phyloP scores from a whole-genome alignment of 208 protist genomes.

The Vickermania spadyakhi region DNA sequence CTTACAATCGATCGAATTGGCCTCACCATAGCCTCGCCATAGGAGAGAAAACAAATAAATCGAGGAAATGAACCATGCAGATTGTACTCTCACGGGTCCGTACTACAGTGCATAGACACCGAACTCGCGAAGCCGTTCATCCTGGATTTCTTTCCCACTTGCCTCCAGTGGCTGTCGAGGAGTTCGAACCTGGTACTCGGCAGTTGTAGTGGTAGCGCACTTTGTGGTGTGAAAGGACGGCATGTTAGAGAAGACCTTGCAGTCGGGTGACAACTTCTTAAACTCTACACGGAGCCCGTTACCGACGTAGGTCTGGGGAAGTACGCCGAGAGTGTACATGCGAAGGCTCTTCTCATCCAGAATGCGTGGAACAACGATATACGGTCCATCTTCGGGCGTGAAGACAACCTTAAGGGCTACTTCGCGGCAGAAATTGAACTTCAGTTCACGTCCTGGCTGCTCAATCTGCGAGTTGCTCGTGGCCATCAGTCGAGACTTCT shows the following conservation, averaged over 20 bases:
- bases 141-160: slow-evolving; percentile 36
- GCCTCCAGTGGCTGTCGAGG: slow-evolving; percentile 49
- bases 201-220: slow-evolving; percentile 37
- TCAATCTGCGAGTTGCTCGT: slow-evolving; percentile 65
- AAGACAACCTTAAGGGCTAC: slow-evolving; percentile 63
- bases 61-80: not conserved
- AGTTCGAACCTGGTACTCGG: slow-evolving; percentile 67
- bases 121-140: slow-evolving; percentile 63
- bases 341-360: slow-evolving; percentile 38
- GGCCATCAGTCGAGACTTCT: slow-evolving; percentile 52
- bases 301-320: slow-evolving; percentile 55
- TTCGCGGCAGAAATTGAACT: slow-evolving; percentile 72
- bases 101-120: slow-evolving; percentile 30
- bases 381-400: slow-evolving; percentile 54
- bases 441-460: slow-evolving; percentile 52
- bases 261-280: slow-evolving; percentile 39
- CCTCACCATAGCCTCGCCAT: too few relatives aligned
- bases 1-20: too few relatives aligned
- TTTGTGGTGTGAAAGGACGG: slow-evolving; percentile 39
- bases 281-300: slow-evolving; percentile 71
- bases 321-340: slow-evolving; percentile 61
- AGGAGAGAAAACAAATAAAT: not conserved
- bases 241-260: slow-evolving; percentile 72
- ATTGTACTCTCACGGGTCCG: not conserved
- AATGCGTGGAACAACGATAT: slow-evolving; percentile 65